phyloP scores from a whole-genome alignment of 2,329 filamentous ascomycete genomes.

The Periconia digitata region DNA sequence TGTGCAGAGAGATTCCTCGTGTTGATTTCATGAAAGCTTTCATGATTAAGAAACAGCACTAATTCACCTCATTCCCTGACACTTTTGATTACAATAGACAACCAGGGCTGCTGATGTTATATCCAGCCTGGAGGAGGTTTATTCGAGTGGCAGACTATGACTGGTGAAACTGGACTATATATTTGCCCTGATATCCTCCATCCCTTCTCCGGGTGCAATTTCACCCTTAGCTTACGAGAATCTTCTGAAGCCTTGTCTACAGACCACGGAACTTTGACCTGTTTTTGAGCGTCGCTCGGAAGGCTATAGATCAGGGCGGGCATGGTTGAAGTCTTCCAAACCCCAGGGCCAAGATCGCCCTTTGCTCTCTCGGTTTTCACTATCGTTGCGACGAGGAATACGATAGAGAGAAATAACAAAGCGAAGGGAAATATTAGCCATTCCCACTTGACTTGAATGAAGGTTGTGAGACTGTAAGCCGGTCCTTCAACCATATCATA shows the following conservation, averaged over 20 bases:
- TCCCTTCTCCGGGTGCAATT: constrained; percentile 14
- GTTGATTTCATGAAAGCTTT: no score
- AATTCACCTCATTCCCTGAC: no score
- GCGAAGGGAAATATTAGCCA: constrained; percentile 30
- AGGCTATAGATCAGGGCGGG: constrained; percentile 30
- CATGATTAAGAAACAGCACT: no score
- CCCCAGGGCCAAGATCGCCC: constrained; percentile 3
- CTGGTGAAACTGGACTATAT: constrained; percentile 13
- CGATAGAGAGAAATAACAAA: constrained; percentile 19
- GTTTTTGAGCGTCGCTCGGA: constrained; percentile 22
- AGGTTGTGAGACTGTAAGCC: constrained; percentile 14
- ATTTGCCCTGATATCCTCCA: constrained; percentile 24
- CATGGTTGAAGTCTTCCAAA: constrained; percentile 38
- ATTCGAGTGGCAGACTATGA: constrained; percentile 5
- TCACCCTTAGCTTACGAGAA: constrained; percentile 24
- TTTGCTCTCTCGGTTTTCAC: constrained; percentile 18
- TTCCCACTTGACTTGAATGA: constrained; percentile 20
- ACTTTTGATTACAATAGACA: no score
- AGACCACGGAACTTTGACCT: constrained; percentile 9
- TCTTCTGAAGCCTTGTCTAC: constrained; percentile 26
- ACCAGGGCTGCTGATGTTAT: constrained; percentile 4
- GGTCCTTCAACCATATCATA: constrained; percentile 5
- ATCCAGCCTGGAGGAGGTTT: constrained; percentile 31
- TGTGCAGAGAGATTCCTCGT: no score
- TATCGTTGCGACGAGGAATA: constrained; percentile 29